Evolutionary conservation across 2,329 filamentous ascomycete species (phyloP), one percentile per base, ranked within the genome.

Genomic region (Orbilia brochopaga): DNA sequence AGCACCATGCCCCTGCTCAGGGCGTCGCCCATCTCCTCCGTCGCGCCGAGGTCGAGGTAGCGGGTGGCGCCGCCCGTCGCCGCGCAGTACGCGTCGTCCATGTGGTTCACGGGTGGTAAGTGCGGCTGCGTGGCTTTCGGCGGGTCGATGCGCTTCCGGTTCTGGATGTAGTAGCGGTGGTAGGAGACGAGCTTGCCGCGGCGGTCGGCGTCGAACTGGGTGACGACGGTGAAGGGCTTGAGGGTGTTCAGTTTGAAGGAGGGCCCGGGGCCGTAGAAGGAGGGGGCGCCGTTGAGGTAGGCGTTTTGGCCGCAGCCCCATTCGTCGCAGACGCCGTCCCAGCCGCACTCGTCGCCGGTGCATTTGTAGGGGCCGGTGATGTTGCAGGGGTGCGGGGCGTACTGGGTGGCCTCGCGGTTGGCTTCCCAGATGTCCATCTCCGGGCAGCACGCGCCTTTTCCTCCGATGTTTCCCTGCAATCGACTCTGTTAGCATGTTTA

Each of bases 1-100:
- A 85, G 79, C 1, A 85, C 83, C 83, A 85, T 85, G 56, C 82
- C 83, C 15, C 83, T 79, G 30, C 76, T 78, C 63, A 85, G 76
- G 0, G 83, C 80, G 24, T 80, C 79, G 3, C 82, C 82, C 81
- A 83, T 83, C 15, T 77, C 79, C 69, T 78, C 79, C 56, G 80
- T 80, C 5, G 78, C 82, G 21, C 82, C 82, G 1, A 82, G 75
- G 1, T 77, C 76, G 24, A 78, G 75, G 74, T 78, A 81, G 1
- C 75, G 70, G 3, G 74, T 73, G 1, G 79, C 77, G 10, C 77
- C 75, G 0, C 75, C 76, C 1, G 78, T 78, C n/a, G 74, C 74
- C 42, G 77, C 78, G 74, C 80, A 81, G 69, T 78, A 79, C 40
- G 79, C 73, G 46, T 81, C 78, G 65, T 79, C 77, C 48, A 81